Percentiles rank a stretch among this genome's conserved stretches.
These are phyloP conservation scores for Diophrys appendiculata DNA, from an alignment of 73 alveolate species.

Conservation along the genomic window DNA sequence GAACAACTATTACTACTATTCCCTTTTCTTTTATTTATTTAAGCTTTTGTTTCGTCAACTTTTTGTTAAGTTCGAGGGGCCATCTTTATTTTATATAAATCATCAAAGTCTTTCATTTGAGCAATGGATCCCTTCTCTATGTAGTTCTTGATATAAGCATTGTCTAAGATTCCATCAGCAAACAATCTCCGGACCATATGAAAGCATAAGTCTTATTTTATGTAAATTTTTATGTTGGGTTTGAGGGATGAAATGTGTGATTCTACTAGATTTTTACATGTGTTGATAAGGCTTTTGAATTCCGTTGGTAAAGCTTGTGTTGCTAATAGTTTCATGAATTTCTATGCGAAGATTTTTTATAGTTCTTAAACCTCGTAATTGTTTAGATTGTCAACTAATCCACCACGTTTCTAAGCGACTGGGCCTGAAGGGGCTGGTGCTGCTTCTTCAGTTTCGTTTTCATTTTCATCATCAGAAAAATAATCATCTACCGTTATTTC, in stretches of 20 bases:
- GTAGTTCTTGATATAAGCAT: not conserved
- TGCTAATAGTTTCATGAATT: not conserved
- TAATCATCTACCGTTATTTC: no score
- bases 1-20: no score
- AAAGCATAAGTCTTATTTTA: not conserved
- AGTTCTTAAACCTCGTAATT: not conserved
- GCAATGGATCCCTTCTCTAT: not conserved
- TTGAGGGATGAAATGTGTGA: not conserved
- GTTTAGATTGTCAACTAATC: not conserved
- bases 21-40: no score
- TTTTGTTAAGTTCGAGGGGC: not conserved
- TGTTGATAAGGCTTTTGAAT: not conserved
- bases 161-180: not conserved
- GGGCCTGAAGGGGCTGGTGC: no score
- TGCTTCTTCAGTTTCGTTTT: no score
- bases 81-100: not conserved
- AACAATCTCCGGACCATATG: not conserved
- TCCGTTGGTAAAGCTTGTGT: not conserved
- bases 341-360: not conserved
- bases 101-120: not conserved
- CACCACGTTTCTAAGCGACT: not conserved
- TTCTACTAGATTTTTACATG: not conserved
- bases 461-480: no score
- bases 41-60: not conserved
- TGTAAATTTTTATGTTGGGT: not conserved